Percentiles rank a stretch among this genome's conserved stretches.
These are phyloP conservation scores for Ophiostoma quercus DNA, from an alignment of 2,329 filamentous ascomycete genomes.

Conservation along the genomic window DNA sequence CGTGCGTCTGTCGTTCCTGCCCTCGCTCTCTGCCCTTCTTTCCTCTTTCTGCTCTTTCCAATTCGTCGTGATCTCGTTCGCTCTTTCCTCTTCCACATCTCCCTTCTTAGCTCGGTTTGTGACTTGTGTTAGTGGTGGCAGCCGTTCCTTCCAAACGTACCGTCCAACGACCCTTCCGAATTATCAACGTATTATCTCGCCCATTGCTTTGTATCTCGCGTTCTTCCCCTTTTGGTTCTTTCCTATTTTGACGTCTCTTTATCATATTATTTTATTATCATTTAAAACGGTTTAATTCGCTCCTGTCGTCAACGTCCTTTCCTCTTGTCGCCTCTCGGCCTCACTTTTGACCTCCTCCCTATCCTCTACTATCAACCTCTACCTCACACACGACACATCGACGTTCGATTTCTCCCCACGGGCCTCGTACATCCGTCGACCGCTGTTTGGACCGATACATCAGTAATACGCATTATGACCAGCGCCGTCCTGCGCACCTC, in stretches of 20 bases:
- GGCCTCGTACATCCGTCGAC: slow-evolving; percentile 22
- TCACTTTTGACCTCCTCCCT: background rate
- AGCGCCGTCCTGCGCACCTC: background rate
- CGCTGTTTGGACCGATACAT: slow-evolving; percentile 4
- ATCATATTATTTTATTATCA: background rate
- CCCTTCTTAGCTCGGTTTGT: too few relatives aligned
- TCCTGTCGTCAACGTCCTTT: background rate
- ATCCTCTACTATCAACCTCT: background rate
- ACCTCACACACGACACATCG: background rate
- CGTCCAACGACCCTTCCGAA: background rate
- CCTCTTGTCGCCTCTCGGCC: background rate
- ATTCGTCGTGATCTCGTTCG: background rate
- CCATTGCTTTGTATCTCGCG: background rate
- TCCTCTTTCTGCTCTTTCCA: background rate
- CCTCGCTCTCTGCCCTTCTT: background rate
- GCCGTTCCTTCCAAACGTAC: background rate
- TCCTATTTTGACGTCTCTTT: background rate
- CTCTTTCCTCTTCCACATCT: background rate
- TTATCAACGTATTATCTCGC: background rate
- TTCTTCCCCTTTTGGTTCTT: background rate
- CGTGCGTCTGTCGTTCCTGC: background rate
- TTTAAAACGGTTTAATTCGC: background rate
- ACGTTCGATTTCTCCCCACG: slow-evolving; percentile 23
- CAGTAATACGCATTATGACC: background rate
- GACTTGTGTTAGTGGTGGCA: background rate